Base-by-base conservation (phyloP, 306 rosid species). In the Citrullus mucosospermus region DNA sequence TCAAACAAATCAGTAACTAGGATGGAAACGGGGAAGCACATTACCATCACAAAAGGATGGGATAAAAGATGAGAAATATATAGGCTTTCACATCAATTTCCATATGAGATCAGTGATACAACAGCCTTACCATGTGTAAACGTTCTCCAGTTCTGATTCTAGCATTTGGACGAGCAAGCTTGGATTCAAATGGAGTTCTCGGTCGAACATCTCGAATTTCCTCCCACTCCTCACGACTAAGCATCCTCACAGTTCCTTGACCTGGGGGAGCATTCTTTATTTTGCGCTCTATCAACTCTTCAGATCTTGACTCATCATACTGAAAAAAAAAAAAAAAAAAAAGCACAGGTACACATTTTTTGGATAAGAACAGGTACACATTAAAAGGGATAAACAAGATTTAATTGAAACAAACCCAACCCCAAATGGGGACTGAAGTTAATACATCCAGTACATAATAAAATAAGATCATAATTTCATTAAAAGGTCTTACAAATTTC, bases 251-350 rank as follows among this genome's bases (percentile, higher is more conserved):
- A 0, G 89, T 86, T 53, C 91, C 91, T 79, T 81, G 88, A 57
- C 59, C 91, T 8, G 82, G 74, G 25, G 91, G 91, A 61, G 91
- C 89, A 78, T 84, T 83, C 79, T 80, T 46, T 80, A 88, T 88
- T 76, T 84, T 85, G 59, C 80, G 85, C 58, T 88, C 91, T 39
- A 88, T 86, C 78, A 78, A 30, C 75, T 88, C 91, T 81, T 88
- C 90, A 7, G 92, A 84, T 78, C 80, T 87, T n/a, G 91, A 87
- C n/a, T 92, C 93, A 66, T 89, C 93, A 53, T 80, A 84, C 97
- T 93, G 87, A 71, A 79, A 28, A 25, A 25, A 25, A 25, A 25
- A 25, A 25, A 25, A 25, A 25, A 25, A 25, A 25, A 25, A 25
- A 25, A 25, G 28, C 28, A 25, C 28, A 25, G 28, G 28, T 25